phyloP scores from a whole-genome alignment of 805 yeast genomes.

The Ogataea zsoltii region DNA sequence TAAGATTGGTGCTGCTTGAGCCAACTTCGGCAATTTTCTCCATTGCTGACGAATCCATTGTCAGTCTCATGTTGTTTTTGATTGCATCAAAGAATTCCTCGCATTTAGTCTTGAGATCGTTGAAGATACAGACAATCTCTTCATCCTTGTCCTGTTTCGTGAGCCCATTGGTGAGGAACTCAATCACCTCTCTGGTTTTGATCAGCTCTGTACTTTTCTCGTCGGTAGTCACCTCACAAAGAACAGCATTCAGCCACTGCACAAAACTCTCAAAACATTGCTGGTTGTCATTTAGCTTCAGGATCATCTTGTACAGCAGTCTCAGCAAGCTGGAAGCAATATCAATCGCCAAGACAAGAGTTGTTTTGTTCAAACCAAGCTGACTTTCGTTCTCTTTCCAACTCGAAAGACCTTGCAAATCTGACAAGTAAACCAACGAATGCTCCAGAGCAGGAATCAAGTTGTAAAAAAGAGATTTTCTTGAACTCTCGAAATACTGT shows the following conservation, averaged over 20 bases:
- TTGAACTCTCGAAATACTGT: conserved; percentile 48
- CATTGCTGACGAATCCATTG: conserved; percentile 13
- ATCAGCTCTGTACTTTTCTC: conserved; percentile 25
- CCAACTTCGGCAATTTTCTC: conserved; percentile 19
- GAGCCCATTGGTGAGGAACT: conserved; percentile 30
- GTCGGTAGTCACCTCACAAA: conserved; percentile 41
- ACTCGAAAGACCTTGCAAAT: conserved; percentile 40
- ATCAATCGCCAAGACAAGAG: conserved; percentile 21
- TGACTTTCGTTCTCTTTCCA: conserved; percentile 35
- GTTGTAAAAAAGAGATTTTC: conserved; percentile 48
- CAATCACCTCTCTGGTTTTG: conserved; percentile 32
- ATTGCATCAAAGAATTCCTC: conserved; percentile 19
- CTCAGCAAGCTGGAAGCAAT: conserved; percentile 32
- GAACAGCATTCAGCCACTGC: conserved; percentile 43
- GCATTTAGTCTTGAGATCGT: conserved; percentile 14
- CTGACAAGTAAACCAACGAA: conserved; percentile 46
- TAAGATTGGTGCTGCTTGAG: conserved; percentile 7
- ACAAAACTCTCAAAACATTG: conserved; percentile 45
- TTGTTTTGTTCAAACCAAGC: conserved; percentile 20
- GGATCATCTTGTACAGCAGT: conserved; percentile 38
- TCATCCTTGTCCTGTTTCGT: conserved; percentile 8
- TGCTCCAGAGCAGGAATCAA: conserved; percentile 59
- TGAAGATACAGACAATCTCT: conserved; percentile 10
- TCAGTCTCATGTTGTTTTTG: conserved; percentile 22
- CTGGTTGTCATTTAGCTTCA: conserved; percentile 48